Evolutionary conservation across 2,329 filamentous ascomycete genomes (phyloP), one percentile per base, ranked within the genome.

Genomic region (Endothia cerciana): DNA sequence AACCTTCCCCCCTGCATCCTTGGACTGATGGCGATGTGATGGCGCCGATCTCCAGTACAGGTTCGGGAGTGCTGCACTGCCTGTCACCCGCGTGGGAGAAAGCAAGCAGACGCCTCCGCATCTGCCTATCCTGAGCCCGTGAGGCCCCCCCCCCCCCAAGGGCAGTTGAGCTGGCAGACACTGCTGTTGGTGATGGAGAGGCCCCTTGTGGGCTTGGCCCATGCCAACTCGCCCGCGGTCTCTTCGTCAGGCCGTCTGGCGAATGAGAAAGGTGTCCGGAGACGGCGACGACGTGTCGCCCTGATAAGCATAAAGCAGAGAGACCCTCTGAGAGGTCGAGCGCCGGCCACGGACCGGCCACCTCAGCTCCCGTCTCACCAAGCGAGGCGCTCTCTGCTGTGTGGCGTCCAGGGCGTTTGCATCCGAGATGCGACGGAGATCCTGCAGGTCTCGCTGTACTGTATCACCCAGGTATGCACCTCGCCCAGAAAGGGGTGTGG

Each of bases 331-430:
- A 28, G 6, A 25, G 28, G 7, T 7, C 11, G 13, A 28, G 22
- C 47, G n/a, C 28, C 51, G 51, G 17, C 7, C 51, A 55, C 51
- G 51, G n/a, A 15, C 17, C n/a, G 30, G 51, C 51, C 51, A 55
- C 28, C 51, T 55, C 51, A 36, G 51, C 28, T 36, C 30, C 28
- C 30, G 51, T 36, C 19, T 33, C 30, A 36, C 28, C 30, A 36
- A 8, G 4, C 28, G 28, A 33, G 36, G 17, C 30, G 51, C 10
- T n/a, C n/a, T n/a, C n/a, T n/a, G 30, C 51, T 33, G 30, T 19
- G 28, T 36, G 28, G 51, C 28, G 30, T 55, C 28, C 30, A 36
- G 51, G 51, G 30, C 51, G 28, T 36, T 22, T 25, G 22, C 38
- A 33, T 59, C 11, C 6, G 38, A 59, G 45, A 45, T 33, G 56